These are phyloP conservation scores for Lanmaoa pseudosensibilis DNA, from an alignment of 768 basidiomycete genomes.

Conservation along the genomic window DNA sequence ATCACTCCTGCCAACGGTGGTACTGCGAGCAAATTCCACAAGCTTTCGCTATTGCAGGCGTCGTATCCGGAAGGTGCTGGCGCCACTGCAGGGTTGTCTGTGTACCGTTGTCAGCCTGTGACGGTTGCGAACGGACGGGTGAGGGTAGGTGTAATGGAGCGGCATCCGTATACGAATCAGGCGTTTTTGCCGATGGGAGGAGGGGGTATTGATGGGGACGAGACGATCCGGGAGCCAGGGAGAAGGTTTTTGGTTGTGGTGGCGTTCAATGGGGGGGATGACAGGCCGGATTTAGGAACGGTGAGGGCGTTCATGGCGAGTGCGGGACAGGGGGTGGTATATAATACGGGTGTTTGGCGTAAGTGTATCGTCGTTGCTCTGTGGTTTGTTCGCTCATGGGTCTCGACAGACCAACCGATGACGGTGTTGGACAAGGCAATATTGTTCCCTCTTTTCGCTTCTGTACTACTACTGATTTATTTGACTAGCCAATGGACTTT, in stretches of 20 bases:
- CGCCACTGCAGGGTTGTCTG: conserved; percentile 71
- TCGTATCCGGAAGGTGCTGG: conserved; percentile 59
- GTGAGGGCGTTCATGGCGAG: conserved; percentile 82
- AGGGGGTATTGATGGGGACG: conserved; percentile 40
- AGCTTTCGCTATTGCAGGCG: conserved; percentile 68
- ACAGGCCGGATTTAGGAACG: conserved; percentile 72
- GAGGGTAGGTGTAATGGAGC: conserved; percentile 74
- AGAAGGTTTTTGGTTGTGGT: conserved; percentile 81
- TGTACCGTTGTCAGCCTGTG: conserved; percentile 76
- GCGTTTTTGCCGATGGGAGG: conserved; percentile 94
- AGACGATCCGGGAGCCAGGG: conserved; percentile 47
- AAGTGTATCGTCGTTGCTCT: conserved; percentile 37
- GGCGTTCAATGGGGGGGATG: conserved; percentile 73
- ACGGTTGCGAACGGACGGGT: conserved; percentile 46
- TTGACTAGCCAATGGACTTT: conserved; percentile 65
- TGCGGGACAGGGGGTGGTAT: conserved; percentile 82
- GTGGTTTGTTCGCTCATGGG: conserved; percentile 2
- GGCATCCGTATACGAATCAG: conserved; percentile 88
- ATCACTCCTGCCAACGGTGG: conserved; percentile 86
- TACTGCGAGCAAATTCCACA: conserved; percentile 91
- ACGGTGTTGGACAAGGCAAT: conserved; percentile 70
- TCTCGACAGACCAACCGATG: conserved; percentile 83
- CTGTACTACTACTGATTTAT: not conserved
- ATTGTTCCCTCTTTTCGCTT: not conserved
- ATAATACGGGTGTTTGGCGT: conserved; percentile 89